These are phyloP conservation scores for Eutrema salsugineum DNA, from an alignment of 441 rosid species.

Conservation along the genomic window DNA sequence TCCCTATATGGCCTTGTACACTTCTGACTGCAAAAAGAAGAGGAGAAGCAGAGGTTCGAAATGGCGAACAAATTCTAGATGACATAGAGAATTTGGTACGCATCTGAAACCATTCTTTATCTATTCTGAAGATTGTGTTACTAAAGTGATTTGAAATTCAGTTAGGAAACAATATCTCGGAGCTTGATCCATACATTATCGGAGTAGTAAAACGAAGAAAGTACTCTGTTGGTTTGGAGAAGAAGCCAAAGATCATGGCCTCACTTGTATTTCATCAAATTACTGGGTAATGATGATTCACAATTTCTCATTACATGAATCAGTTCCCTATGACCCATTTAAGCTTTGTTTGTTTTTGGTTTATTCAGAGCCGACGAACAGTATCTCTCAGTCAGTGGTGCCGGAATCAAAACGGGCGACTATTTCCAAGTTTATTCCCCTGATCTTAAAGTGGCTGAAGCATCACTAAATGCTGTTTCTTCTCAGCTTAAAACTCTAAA, in stretches of 20 bases:
- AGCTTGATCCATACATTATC: constrained; percentile 40
- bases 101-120: constrained; percentile 4
- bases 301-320: neutral
- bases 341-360: neutral
- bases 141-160: constrained; percentile 29
- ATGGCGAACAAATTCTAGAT: constrained; percentile 57
- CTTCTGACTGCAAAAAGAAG: constrained; percentile 72
- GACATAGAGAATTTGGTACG: constrained; percentile 50
- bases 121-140: neutral
- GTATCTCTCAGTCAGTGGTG: constrained; percentile 51
- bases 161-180: constrained; percentile 42
- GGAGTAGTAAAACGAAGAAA: constrained; percentile 63
- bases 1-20: constrained; percentile 20
- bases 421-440: constrained; percentile 57
- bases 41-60: constrained; percentile 58
- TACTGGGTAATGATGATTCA: constrained; percentile 37
- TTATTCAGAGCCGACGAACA: constrained; percentile 60
- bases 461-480: constrained; percentile 38
- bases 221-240: constrained; percentile 51
- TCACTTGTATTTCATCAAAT: constrained; percentile 57
- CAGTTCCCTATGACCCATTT: neutral
- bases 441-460: constrained; percentile 39
- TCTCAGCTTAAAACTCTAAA: constrained; percentile 32
- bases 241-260: constrained; percentile 49
- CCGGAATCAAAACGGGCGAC: constrained; percentile 65